Conservation (phyloP, 768 basidiomycete genomes). For the Pleurotus citrinopileatus region DNA sequence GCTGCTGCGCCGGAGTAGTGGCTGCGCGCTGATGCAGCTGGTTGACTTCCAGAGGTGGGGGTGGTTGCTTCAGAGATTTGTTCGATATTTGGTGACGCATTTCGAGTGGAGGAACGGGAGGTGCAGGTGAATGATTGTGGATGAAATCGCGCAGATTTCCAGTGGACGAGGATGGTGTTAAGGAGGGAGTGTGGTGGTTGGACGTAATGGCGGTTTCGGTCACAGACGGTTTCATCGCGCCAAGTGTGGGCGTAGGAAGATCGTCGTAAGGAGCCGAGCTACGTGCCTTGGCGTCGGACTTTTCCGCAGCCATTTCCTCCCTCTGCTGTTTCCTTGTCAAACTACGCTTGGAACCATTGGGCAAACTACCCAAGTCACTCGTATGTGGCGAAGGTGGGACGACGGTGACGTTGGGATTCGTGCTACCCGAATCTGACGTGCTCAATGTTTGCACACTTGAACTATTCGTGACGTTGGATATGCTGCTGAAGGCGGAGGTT, state of each 20-base stretch:
- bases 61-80: conserved; percentile 16
- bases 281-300: conserved; percentile 13
- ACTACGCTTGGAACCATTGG: conserved; percentile 20
- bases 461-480: conserved; percentile 16
- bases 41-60: conserved; percentile 9
- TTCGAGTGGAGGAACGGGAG: conserved; percentile 9
- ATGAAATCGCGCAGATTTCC: conserved; percentile 15
- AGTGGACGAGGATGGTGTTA: conserved; percentile 18
- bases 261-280: conserved; percentile 16
- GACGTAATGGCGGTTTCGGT: conserved; percentile 11
- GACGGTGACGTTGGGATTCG: conserved; percentile 40
- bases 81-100: conserved; percentile 18
- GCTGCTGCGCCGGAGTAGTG: conserved; percentile 13
- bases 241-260: conserved; percentile 5
- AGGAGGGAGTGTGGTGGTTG: conserved; percentile 15
- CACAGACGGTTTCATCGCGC: conserved; percentile 5
- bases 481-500: conserved; percentile 5
- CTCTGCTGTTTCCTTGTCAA: conserved; percentile 15
- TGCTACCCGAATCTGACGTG: conserved; percentile 29
- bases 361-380: conserved; percentile 22
- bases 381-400: conserved; percentile 43
- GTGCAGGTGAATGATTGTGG: conserved; percentile 11
- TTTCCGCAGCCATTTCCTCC: conserved; percentile 15
- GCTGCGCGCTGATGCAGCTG: conserved; percentile 18
- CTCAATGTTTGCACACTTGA: conserved; percentile 14